Evolutionary conservation across 83 land plant genomes (phyloP).

Genomic region (Diphasiastrum complanatum): DNA sequence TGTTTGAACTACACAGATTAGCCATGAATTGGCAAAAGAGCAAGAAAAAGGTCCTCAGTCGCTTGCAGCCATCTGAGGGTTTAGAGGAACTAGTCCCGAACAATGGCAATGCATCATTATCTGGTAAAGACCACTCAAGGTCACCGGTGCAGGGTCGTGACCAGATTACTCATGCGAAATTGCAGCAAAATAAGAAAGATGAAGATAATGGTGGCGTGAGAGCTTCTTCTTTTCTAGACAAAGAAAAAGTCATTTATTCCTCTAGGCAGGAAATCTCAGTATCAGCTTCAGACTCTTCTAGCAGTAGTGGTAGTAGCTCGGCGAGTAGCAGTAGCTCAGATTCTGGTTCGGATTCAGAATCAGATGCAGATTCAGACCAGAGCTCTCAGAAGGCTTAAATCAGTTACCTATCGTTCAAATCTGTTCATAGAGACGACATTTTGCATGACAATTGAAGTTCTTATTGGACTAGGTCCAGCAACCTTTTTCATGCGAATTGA

Average conservation of each 20-base stretch:
- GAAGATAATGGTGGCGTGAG: neutral
- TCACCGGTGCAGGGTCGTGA: neutral
- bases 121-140: neutral
- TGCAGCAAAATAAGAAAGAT: neutral
- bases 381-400: neutral
- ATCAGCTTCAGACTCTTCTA: conserved; percentile 2
- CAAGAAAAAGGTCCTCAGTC: conserved; percentile 2
- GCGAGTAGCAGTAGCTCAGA: conserved; percentile 2
- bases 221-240: neutral
- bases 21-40: conserved; percentile 17
- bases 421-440: no score
- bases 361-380: neutral
- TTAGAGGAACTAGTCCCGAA: no score
- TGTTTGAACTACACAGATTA: neutral
- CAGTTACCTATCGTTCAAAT: no score
- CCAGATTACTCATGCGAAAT: neutral
- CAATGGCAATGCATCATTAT: no score
- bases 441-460: no score
- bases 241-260: neutral
- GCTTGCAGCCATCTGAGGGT: neutral
- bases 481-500: no score
- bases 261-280: neutral
- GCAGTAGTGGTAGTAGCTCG: neutral
- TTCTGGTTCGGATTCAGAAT: conserved; percentile 12
- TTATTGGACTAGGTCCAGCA: no score